These are phyloP conservation scores for Nepenthes mirabilis DNA, from an alignment of 148 eudicot species.

Conservation along the genomic window DNA sequence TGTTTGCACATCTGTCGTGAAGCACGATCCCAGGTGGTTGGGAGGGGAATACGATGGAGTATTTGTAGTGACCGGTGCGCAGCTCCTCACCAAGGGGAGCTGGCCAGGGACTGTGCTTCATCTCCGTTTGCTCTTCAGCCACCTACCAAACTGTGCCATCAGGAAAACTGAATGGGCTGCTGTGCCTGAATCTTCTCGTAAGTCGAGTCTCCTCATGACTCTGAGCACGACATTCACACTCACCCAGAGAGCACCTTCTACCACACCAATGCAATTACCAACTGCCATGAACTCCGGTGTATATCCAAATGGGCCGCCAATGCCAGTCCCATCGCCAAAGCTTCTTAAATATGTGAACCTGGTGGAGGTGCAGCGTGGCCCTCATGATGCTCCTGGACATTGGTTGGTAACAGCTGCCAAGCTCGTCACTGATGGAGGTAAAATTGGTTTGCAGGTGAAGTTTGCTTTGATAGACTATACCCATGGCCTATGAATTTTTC, in stretches of 20 bases:
- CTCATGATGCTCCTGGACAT: slow-evolving; percentile 87
- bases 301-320: slow-evolving; percentile 84
- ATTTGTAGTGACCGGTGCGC: slow-evolving; percentile 84
- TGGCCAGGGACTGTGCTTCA: slow-evolving; percentile 83
- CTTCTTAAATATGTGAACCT: slow-evolving; percentile 62
- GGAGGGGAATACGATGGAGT: slow-evolving; percentile 38
- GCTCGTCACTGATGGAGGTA: slow-evolving; percentile 70
- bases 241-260: slow-evolving; percentile 31
- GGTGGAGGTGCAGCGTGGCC: slow-evolving; percentile 68
- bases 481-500: slow-evolving; percentile 6
- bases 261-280: slow-evolving; percentile 51
- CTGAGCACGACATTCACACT: slow-evolving; percentile 73
- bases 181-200: slow-evolving; percentile 50
- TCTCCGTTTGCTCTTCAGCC: slow-evolving; percentile 63
- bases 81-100: slow-evolving; percentile 65
- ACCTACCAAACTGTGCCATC: slow-evolving; percentile 60
- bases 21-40: slow-evolving; percentile 65
- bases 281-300: slow-evolving; percentile 68
- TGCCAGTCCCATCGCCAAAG: slow-evolving; percentile 49
- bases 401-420: slow-evolving; percentile 92
- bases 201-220: slow-evolving; percentile 60
- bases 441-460: slow-evolving; percentile 78
- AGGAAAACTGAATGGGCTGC: slow-evolving; percentile 74
- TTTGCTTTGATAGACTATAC: slow-evolving; percentile 71
- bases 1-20: slow-evolving; percentile 61